Evolutionary conservation across 1,284 basidiomycete genomes (phyloP).

Genomic region (Heliocybe sulcata): DNA sequence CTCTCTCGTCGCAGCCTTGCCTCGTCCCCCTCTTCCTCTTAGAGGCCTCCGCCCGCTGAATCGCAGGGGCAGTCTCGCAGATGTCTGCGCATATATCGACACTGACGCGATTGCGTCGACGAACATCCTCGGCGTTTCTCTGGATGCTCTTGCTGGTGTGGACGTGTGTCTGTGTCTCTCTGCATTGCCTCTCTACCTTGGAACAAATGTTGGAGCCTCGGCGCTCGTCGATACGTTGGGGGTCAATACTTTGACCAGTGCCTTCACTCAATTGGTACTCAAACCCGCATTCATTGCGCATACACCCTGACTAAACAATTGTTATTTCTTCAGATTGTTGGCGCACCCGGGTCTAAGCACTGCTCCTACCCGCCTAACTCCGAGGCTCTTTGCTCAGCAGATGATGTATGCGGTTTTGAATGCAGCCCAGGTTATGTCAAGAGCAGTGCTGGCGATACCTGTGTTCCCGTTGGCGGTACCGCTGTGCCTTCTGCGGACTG

Average conservation of each 20-base stretch:
- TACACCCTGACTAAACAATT: not conserved
- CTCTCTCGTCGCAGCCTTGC: not conserved
- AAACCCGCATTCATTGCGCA: not conserved
- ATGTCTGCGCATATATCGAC: conserved; percentile 18
- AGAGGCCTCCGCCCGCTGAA: not conserved
- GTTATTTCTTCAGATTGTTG: not conserved
- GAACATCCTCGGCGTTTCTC: conserved; percentile 9
- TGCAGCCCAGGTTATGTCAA: not conserved
- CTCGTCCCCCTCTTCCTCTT: not conserved
- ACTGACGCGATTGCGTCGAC: conserved; percentile 6
- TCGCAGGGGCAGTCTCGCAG: conserved; percentile 8
- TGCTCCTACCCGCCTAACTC: not conserved
- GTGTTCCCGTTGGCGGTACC: not conserved
- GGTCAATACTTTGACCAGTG: not conserved
- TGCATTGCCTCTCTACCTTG: conserved; percentile 15
- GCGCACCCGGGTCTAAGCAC: not conserved
- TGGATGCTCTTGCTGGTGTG: conserved; percentile 10
- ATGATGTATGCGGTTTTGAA: not conserved
- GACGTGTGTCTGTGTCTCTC: conserved; percentile 20
- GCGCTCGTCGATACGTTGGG: conserved; percentile 14
- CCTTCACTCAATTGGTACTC: not conserved
- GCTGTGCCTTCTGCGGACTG: not conserved
- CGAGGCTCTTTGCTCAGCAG: not conserved
- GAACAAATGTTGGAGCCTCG: conserved; percentile 10
- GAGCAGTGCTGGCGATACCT: not conserved